Evolutionary conservation across 2,329 filamentous ascomycete species (phyloP).

Genomic region (Ophiosphaerella herpotricha): DNA sequence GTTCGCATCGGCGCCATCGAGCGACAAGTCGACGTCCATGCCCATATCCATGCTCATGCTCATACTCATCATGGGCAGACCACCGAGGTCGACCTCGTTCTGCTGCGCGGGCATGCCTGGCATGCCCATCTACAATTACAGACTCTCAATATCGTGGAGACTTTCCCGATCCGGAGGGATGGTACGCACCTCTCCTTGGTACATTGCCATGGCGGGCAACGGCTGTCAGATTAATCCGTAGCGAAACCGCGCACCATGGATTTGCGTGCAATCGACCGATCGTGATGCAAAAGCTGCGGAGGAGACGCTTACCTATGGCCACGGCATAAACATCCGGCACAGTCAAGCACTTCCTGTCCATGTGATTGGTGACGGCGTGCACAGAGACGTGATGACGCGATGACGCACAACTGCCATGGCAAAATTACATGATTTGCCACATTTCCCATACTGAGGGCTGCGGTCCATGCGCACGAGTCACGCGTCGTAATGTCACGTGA

Average conservation of each 20-base stretch:
- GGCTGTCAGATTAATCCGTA: slow-evolving; percentile 2
- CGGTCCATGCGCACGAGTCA: neutral
- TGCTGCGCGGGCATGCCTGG: slow-evolving; percentile 32
- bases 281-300: neutral
- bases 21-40: slow-evolving; percentile 51
- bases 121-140: slow-evolving; percentile 37
- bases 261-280: neutral
- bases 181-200: slow-evolving; percentile 37
- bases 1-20: slow-evolving; percentile 28
- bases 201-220: slow-evolving; percentile 38
- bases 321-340: slow-evolving; percentile 1
- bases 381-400: neutral
- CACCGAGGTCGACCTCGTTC: slow-evolving; percentile 24
- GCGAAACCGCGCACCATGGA: slow-evolving; percentile 12
- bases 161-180: slow-evolving; percentile 12
- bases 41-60: slow-evolving; percentile 36
- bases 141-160: slow-evolving; percentile 22
- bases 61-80: slow-evolving; percentile 51
- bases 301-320: neutral
- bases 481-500: slow-evolving; percentile 10
- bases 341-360: neutral
- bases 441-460: neutral
- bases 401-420: neutral
- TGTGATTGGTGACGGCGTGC: neutral
- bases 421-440: neutral